phyloP scores from a whole-genome alignment of 257 asterid species.

The Lycium ferocissimum region DNA sequence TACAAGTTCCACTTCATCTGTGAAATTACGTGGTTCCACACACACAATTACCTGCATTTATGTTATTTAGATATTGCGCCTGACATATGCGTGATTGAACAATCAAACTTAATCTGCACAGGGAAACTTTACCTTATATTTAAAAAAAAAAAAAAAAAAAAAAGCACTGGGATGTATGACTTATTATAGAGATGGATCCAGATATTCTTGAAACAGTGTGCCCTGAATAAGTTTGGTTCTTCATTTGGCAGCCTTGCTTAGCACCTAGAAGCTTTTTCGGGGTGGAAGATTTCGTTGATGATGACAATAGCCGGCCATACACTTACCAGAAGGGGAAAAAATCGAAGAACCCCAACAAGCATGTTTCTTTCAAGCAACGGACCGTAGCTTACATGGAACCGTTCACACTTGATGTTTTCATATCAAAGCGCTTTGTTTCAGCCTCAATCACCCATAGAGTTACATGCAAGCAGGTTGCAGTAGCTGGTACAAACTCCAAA shows the following conservation, averaged over 20 bases:
- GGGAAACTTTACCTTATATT: too few species aligned
- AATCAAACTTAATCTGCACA: not conserved
- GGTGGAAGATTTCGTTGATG: slow-evolving; percentile 90
- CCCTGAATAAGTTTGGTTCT: slow-evolving; percentile 14
- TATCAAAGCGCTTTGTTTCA: slow-evolving; percentile 87
- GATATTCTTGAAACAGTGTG: not conserved
- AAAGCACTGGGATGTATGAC: not conserved
- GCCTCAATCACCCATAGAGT: slow-evolving; percentile 95
- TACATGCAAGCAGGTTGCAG: slow-evolving; percentile 95
- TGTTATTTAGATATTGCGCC: not conserved
- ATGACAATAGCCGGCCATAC: slow-evolving; percentile 88
- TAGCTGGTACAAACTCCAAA: slow-evolving; percentile 94
- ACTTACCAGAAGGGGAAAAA: slow-evolving; percentile 82
- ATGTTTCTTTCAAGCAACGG: slow-evolving; percentile 85
- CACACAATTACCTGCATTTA: not conserved
- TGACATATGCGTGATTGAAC: not conserved
- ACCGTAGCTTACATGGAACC: slow-evolving; percentile 94
- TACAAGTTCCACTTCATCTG: not conserved
- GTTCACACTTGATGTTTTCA: slow-evolving; percentile 85
- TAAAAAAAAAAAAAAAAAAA: too few species aligned
- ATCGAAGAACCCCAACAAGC: slow-evolving; percentile 79
- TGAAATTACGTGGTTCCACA: not conserved
- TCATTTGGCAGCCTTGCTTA: slow-evolving; percentile 54
- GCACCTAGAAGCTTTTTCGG: slow-evolving; percentile 97
- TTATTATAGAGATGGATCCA: not conserved